Conservation (phyloP, 23 red algal genomes). For the Pyropia yezoensis region DNA sequence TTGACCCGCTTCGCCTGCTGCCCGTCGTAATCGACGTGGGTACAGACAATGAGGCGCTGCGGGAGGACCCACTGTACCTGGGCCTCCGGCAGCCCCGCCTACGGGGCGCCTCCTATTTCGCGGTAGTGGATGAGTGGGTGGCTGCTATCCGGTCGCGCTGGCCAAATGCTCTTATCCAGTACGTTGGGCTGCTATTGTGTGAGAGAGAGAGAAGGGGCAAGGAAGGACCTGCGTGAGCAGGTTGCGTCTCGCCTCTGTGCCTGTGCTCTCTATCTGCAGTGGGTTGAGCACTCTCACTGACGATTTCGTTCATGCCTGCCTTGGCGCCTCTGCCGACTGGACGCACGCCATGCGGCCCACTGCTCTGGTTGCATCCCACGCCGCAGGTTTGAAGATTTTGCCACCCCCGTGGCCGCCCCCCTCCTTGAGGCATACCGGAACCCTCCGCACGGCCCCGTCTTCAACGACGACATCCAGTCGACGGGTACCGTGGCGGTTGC, state of each 20-base stretch:
- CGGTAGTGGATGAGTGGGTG: slow-evolving; percentile 91
- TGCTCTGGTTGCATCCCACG: too few relatives aligned
- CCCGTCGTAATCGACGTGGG: slow-evolving; percentile 94
- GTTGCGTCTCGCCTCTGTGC: too few relatives aligned
- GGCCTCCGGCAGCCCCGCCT: slow-evolving; percentile 59
- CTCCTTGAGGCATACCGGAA: slow-evolving; percentile 68
- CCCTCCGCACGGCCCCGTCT: slow-evolving; percentile 19
- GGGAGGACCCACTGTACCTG: slow-evolving; percentile 79
- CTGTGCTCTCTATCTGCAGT: too few relatives aligned
- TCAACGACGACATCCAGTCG: slow-evolving; percentile 99
- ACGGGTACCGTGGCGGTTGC: slow-evolving; percentile 83
- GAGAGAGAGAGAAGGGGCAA: too few relatives aligned
- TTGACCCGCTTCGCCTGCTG: slow-evolving; percentile 54
- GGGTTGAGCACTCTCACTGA: too few relatives aligned
- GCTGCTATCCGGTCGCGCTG: slow-evolving; percentile 66
- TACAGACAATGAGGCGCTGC: slow-evolving; percentile 77
- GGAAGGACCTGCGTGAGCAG: too few relatives aligned
- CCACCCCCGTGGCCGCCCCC: slow-evolving; percentile 42
- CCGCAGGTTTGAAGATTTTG: slow-evolving; percentile 87
- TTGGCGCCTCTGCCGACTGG: too few relatives aligned
- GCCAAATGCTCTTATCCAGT: slow-evolving; percentile 79
- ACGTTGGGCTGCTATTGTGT: too few relatives aligned
- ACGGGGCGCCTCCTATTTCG: slow-evolving; percentile 63
- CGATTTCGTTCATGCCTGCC: too few relatives aligned
- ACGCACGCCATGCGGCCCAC: too few relatives aligned